Evolutionary conservation across 179 eudicot genomes (phyloP), one percentile per base, ranked within the genome.

Genomic region (Beta corolliflora): DNA sequence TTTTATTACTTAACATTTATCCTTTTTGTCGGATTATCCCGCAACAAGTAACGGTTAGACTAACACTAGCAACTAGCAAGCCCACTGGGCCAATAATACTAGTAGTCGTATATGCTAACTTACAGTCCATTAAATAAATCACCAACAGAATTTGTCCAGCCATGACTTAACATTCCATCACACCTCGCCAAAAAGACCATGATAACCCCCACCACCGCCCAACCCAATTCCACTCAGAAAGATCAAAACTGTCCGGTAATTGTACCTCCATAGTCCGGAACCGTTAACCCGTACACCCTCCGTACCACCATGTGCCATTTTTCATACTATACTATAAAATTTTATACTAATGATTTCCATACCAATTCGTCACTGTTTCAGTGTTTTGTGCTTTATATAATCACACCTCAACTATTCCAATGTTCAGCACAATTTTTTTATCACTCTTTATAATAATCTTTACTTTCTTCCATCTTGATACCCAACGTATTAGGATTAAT

Each of bases 291-390:
- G 81, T 83, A 78, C 84, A 71, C 7, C n/a, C 44, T 72, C 81
- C 84, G 81, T 82, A 81, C 85, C 53, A 23, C 56, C 81, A 52
- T 71, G 65, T 82, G 81, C 65, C 48, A 44, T 74, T 54, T 29
- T 9, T 48, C 9, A 0, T 48, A 9, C 52, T 45, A 44, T 55
- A 50, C 55, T 5, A 67, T 61, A 1, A 25, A 3, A 18, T 61
- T 80, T 71, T 7, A 5, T 29, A 44, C 52, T 41, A 21, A 21
- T 21, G 3, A 50, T 71, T 7, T 41, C 11, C n/a, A 7, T 5
- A 70, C 2, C 10, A 41, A 44, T 70, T 7, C 1, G 15, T n/a
- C 14, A 7, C 16, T n/a, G n/a, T n/a, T n/a, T n/a, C n/a, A n/a
- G n/a, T n/a, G 15, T 7, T 14, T 29, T 50, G 3, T 52, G 52